Conservation (phyloP, 2,329 filamentous ascomycete species). For the Alternaria longipes region DNA sequence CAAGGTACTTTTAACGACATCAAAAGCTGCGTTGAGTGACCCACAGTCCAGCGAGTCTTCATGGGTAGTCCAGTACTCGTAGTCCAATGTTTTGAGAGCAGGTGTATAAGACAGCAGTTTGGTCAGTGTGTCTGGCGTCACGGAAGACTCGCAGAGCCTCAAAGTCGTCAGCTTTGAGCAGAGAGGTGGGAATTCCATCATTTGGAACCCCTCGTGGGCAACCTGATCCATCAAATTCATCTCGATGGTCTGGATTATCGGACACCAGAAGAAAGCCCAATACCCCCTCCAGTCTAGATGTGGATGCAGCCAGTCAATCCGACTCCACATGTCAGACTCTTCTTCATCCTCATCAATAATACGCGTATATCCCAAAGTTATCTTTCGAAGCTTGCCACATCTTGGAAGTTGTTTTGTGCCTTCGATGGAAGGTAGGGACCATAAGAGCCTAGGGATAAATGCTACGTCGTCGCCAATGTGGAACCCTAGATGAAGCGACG, state of each 20-base stretch:
- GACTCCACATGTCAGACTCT: neutral
- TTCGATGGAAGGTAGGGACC: neutral
- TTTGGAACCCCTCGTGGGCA: neutral
- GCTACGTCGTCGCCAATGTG: neutral
- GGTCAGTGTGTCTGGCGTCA: neutral
- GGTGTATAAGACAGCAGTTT: neutral
- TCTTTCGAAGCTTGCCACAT: neutral
- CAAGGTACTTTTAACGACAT: neutral
- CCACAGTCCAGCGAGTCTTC: neutral
- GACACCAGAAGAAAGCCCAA: neutral
- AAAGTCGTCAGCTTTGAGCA: neutral
- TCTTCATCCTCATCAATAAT: neutral
- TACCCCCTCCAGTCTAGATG: neutral
- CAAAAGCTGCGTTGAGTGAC: neutral
- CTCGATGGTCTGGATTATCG: neutral
- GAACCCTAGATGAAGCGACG: neutral
- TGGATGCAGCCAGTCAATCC: neutral
- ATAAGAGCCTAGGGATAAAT: neutral
- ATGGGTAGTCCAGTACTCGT: neutral
- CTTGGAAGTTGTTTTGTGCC: neutral
- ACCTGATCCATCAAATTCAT: neutral
- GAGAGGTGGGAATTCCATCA: neutral
- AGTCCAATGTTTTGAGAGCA: neutral
- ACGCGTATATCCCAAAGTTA: neutral
- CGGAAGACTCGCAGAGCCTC: neutral